These are phyloP conservation scores for Phytopythium delawarense DNA, from an alignment of 352 stramenopile genomes.

Conservation along the genomic window DNA sequence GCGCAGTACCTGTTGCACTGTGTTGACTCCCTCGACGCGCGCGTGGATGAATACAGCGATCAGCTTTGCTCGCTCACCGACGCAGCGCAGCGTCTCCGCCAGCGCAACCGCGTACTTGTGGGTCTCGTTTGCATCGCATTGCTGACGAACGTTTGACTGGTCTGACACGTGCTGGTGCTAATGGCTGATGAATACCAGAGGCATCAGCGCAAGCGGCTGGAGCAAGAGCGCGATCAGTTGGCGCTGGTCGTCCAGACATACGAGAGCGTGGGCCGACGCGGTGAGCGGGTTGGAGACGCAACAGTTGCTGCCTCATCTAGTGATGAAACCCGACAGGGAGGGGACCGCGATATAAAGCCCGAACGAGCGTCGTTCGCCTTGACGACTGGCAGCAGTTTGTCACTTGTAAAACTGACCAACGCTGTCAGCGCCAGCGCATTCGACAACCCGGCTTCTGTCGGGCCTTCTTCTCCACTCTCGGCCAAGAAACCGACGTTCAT, in stretches of 20 bases:
- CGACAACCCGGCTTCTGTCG: neutral
- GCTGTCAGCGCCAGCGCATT: neutral
- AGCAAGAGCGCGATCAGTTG: constrained; percentile 51
- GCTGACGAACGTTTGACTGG: neutral
- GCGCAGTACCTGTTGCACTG: constrained; percentile 72
- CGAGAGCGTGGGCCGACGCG: constrained; percentile 28
- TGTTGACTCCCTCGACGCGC: constrained; percentile 29
- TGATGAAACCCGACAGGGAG: constrained; percentile 1
- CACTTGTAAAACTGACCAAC: neutral
- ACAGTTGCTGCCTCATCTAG: neutral
- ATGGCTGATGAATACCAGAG: constrained; percentile 14
- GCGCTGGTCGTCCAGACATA: constrained; percentile 54
- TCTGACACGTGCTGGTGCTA: neutral
- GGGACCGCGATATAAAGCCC: neutral
- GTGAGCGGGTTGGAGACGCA: no score
- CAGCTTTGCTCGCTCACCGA: constrained; percentile 21
- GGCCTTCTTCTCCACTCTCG: constrained; percentile 12
- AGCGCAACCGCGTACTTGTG: constrained; percentile 25
- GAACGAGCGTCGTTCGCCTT: neutral
- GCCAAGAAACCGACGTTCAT: constrained; percentile 55
- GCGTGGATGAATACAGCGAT: constrained; percentile 35
- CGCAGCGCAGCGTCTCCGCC: constrained; percentile 14
- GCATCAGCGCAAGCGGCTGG: constrained; percentile 31
- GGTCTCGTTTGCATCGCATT: neutral
- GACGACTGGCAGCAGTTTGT: neutral